Percentiles rank a stretch among this genome's conserved stretches.
phyloP scores from a whole-genome alignment of 2,329 filamentous ascomycete species.

The Penicillium hordei region DNA sequence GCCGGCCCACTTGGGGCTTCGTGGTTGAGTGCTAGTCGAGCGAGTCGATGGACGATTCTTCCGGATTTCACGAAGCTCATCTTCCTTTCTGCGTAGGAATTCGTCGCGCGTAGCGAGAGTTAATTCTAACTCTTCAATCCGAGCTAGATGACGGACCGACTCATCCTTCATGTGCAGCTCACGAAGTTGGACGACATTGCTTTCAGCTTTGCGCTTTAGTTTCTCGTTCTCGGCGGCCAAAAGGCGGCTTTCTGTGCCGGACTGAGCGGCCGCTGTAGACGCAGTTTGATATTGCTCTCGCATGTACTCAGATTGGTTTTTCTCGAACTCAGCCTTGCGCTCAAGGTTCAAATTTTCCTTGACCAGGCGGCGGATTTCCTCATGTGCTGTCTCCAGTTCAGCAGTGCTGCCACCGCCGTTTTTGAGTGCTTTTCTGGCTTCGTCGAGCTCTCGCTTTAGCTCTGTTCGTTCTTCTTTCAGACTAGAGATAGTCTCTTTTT shows the following conservation, averaged over 20 bases:
- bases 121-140: constrained; percentile 42
- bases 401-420: constrained; percentile 40
- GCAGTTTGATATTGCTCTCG: constrained; percentile 50
- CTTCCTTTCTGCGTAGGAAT: constrained; percentile 44
- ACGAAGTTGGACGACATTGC: constrained; percentile 39
- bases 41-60: constrained; percentile 46
- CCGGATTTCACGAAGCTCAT: constrained; percentile 46
- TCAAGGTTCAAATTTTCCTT: constrained; percentile 39
- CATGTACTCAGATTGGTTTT: constrained; percentile 47
- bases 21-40: constrained; percentile 45
- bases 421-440: constrained; percentile 42
- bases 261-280: constrained; percentile 45
- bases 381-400: constrained; percentile 43
- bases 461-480: constrained; percentile 43
- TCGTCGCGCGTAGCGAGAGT: constrained; percentile 39
- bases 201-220: constrained; percentile 39
- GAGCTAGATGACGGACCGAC: constrained; percentile 35
- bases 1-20: constrained; percentile 42
- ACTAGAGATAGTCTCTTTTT: constrained; percentile 39
- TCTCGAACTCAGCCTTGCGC: constrained; percentile 43
- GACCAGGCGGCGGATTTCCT: constrained; percentile 40
- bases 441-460: constrained; percentile 41
- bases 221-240: constrained; percentile 40
- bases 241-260: constrained; percentile 39
- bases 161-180: constrained; percentile 40